A percentile compares a stretch with the other conserved stretches of the same genome.
Evolutionary conservation across 2,329 filamentous ascomycete genomes (phyloP).

Genomic region (Tolypocladium sp.): DNA sequence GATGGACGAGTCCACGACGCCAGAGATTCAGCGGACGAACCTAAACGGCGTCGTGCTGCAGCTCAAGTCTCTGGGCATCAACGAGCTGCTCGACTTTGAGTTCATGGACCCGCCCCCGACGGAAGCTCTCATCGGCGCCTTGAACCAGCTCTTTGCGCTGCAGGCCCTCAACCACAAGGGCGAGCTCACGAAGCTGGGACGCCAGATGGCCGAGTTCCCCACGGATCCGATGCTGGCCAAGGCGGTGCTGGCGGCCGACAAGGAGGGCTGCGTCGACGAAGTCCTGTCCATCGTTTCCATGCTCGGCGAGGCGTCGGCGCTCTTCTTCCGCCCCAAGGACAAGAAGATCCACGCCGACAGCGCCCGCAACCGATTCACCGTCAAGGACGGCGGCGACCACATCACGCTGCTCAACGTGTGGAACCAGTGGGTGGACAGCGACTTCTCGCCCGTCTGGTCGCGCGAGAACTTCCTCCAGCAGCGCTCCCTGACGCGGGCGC

Average conservation of each 20-base stretch:
- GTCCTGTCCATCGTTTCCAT: slow-evolving; percentile 90
- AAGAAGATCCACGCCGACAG: slow-evolving; percentile 95
- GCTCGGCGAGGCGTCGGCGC: slow-evolving; percentile 76
- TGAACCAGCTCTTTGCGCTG: slow-evolving; percentile 87
- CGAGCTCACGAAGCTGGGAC: slow-evolving; percentile 79
- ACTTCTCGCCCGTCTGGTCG: slow-evolving; percentile 81
- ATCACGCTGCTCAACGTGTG: slow-evolving; percentile 83
- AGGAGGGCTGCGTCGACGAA: slow-evolving; percentile 88
- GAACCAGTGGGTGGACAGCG: slow-evolving; percentile 90
- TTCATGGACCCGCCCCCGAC: slow-evolving; percentile 92
- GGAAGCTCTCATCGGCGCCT: slow-evolving; percentile 76
- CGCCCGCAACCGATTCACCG: slow-evolving; percentile 77
- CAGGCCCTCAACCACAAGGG: slow-evolving; percentile 84
- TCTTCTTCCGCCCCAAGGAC: slow-evolving; percentile 94
- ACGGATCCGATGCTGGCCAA: slow-evolving; percentile 88
- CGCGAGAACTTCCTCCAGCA: slow-evolving; percentile 93
- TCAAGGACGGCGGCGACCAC: slow-evolving; percentile 87
- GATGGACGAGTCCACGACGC: slow-evolving; percentile 82
- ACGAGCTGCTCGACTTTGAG: slow-evolving; percentile 87
- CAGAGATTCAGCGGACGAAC: slow-evolving; percentile 88
- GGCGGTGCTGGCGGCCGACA: slow-evolving; percentile 77
- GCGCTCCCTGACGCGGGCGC: slow-evolving; percentile 75
- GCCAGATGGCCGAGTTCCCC: slow-evolving; percentile 93
- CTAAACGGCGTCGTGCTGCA: slow-evolving; percentile 76
- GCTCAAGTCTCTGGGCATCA: slow-evolving; percentile 83